These are phyloP conservation scores for Saccharomycopsis amapae DNA, from an alignment of 805 yeast genomes.

Conservation along the genomic window DNA sequence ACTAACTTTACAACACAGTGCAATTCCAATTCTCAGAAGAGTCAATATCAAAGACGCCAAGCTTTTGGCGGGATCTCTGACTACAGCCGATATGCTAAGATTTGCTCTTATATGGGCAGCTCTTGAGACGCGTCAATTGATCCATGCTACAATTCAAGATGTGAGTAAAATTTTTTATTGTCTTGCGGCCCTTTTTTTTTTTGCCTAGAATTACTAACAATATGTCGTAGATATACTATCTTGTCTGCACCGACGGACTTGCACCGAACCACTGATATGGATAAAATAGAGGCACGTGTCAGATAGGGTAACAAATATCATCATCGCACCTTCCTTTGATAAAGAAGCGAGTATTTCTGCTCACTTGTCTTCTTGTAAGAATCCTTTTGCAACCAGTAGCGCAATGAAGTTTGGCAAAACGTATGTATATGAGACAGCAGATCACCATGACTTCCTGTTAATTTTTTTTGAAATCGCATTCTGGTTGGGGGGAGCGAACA, in stretches of 20 bases:
- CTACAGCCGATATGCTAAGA: conserved; percentile 44
- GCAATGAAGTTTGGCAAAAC: conserved; percentile 78
- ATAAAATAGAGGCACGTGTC: neutral
- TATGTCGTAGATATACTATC: neutral
- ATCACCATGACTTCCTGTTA: neutral
- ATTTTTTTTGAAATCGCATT: neutral
- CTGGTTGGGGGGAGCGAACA: no score
- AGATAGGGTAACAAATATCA: neutral
- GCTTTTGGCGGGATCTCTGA: conserved; percentile 34
- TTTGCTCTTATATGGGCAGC: conserved; percentile 92
- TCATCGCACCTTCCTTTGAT: neutral
- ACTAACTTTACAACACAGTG: no score
- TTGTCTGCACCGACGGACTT: conserved; percentile 6
- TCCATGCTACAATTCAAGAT: conserved; percentile 76
- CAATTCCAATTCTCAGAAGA: conserved; percentile 79
- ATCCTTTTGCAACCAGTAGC: neutral
- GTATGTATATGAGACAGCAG: conserved; percentile 20
- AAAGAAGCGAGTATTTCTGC: neutral
- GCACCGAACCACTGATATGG: conserved; percentile 7
- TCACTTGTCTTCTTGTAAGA: neutral
- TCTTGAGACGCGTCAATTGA: conserved; percentile 79
- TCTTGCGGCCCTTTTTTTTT: conserved; percentile 1
- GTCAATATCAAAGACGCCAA: conserved; percentile 64
- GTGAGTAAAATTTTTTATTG: no score
- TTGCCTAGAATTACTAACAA: no score